phyloP scores from a whole-genome alignment of 306 rosid species.

The Rubus parviflorus region DNA sequence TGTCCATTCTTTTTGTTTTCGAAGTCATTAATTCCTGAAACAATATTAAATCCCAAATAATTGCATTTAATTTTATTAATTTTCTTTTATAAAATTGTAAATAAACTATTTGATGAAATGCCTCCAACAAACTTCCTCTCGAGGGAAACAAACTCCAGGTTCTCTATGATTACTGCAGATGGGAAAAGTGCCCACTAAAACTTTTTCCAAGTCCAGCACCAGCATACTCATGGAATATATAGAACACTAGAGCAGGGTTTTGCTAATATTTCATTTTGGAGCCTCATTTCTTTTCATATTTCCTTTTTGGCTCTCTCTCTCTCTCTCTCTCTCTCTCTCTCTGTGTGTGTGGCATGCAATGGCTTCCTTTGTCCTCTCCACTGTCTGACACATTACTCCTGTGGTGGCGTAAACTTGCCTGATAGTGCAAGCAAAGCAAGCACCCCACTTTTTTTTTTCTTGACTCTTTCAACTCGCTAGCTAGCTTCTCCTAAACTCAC shows the following conservation, averaged over 20 bases:
- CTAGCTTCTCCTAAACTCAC: slow-evolving; percentile 23
- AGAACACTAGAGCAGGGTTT: not conserved
- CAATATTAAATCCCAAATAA: too few relatives aligned
- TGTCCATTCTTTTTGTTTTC: too few relatives aligned
- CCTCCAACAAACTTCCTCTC: too few relatives aligned
- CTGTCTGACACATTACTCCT: slow-evolving; percentile 14
- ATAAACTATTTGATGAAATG: too few relatives aligned
- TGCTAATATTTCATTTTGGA: not conserved
- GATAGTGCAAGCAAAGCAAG: slow-evolving; percentile 79
- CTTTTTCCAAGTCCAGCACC: too few relatives aligned
- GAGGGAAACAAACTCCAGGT: too few relatives aligned
- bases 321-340: slow-evolving; percentile 25
- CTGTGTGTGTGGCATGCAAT: slow-evolving; percentile 59
- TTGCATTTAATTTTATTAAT: too few relatives aligned
- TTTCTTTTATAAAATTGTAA: too few relatives aligned
- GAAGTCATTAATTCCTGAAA: too few relatives aligned
- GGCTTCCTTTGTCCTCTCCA: slow-evolving; percentile 31
- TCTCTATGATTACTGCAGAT: too few relatives aligned
- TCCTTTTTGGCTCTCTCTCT: slow-evolving; percentile 9
- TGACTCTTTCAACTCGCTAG: not conserved
- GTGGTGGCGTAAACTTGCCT: slow-evolving; percentile 61
- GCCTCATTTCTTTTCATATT: slow-evolving; percentile 5
- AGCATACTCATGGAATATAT: not conserved
- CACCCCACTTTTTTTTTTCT: slow-evolving; percentile 31
- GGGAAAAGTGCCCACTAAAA: too few relatives aligned